A percentile compares a stretch with the other conserved stretches of the same genome.
Conservation (phyloP, 306 rosid species). For the Malus sylvestris region DNA sequence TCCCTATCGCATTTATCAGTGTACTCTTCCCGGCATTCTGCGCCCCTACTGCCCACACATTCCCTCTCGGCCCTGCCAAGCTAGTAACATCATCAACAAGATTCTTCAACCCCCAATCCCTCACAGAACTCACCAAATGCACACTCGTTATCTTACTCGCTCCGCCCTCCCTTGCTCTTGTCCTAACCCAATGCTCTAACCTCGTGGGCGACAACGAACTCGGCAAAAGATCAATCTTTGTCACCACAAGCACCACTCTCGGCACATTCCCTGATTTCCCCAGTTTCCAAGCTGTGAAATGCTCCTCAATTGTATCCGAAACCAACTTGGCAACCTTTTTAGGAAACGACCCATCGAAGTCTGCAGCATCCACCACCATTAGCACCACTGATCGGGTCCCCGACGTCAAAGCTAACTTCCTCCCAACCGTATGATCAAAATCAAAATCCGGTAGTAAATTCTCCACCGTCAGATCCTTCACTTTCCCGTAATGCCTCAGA, state of each 20-base stretch:
- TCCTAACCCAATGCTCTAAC: conserved; percentile 87
- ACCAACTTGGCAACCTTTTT: conserved; percentile 66
- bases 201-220: conserved; percentile 64
- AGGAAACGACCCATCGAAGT: conserved; percentile 89
- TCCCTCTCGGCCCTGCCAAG: conserved; percentile 81
- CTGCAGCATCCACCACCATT: conserved; percentile 78
- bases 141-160: conserved; percentile 68
- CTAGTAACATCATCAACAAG: conserved; percentile 56
- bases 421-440: conserved; percentile 75
- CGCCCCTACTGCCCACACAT: conserved; percentile 90
- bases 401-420: conserved; percentile 49
- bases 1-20: conserved; percentile 67
- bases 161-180: conserved; percentile 85
- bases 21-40: conserved; percentile 98
- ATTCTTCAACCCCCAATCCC: conserved; percentile 84
- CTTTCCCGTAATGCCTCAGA: conserved; percentile 80
- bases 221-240: conserved; percentile 75
- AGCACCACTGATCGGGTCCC: conserved; percentile 74
- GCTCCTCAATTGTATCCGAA: conserved; percentile 64
- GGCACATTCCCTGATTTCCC: conserved; percentile 90
- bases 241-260: conserved; percentile 73
- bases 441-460: conserved; percentile 86
- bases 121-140: conserved; percentile 79
- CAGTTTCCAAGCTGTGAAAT: conserved; percentile 59
- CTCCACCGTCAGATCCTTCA: conserved; percentile 78